A percentile compares a stretch with the other conserved stretches of the same genome.
Evolutionary conservation across 164 flowering plant genomes (phyloP).

Genomic region (Stephania yunnanensis): DNA sequence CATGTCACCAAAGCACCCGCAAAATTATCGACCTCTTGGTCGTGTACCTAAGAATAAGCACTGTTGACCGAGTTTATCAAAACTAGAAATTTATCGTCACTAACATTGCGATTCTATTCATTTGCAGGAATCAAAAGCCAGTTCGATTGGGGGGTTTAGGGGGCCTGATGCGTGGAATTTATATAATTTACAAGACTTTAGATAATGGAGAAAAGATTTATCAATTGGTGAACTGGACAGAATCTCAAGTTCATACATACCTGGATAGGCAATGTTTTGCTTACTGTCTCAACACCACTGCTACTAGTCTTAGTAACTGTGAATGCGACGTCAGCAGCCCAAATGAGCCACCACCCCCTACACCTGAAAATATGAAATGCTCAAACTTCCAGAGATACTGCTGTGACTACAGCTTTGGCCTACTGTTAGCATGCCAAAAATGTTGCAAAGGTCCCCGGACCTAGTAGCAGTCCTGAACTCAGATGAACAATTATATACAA

Average conservation of each 20-base stretch:
- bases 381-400: not conserved
- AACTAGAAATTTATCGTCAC: too few species aligned
- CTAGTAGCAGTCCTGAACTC: not conserved
- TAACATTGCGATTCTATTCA: too few species aligned
- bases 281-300: not conserved
- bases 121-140: not conserved
- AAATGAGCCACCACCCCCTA: not conserved
- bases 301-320: not conserved
- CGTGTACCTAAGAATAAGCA: too few species aligned
- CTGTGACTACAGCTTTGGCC: not conserved
- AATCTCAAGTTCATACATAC: not conserved
- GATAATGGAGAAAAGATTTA: too few species aligned
- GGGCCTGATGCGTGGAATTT: not conserved
- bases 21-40: too few species aligned
- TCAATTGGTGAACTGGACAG: not conserved
- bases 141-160: not conserved
- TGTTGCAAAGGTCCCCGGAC: conserved; percentile 1
- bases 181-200: too few species aligned
- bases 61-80: too few species aligned
- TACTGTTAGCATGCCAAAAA: not conserved
- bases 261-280: not conserved
- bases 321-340: not conserved
- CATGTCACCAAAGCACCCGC: too few species aligned
- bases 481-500: not conserved
- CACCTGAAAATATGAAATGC: not conserved